These are phyloP conservation scores for Xylaria nigripes DNA, from an alignment of 495 filamentous ascomycete genomes.

Conservation along the genomic window DNA sequence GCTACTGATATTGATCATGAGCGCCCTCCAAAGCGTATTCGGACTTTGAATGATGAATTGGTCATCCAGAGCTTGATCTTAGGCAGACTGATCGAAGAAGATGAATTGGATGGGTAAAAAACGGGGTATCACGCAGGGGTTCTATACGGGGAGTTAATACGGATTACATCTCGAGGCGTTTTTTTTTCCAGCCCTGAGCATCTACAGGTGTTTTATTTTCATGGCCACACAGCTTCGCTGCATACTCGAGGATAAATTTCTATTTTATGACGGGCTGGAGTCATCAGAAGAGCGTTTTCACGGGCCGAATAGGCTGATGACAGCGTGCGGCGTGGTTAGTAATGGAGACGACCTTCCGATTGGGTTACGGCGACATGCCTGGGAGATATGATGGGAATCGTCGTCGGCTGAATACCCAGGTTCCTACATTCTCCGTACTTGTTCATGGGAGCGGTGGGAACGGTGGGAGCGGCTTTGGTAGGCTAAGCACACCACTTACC, in stretches of 20 bases:
- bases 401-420: no score
- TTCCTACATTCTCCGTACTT: no score
- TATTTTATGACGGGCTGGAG: background rate
- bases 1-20: constrained; percentile 20
- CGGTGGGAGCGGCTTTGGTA: no score
- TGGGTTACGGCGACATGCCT: no score
- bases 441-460: no score
- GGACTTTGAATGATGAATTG: constrained; percentile 70
- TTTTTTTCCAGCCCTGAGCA: constrained; percentile 6
- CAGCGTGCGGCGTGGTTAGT: no score
- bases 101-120: constrained; percentile 33
- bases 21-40: constrained; percentile 41
- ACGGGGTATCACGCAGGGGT: background rate
- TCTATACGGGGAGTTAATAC: background rate
- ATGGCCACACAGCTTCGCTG: background rate
- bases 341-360: no score
- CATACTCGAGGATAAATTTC: background rate
- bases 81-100: constrained; percentile 64
- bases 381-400: no score
- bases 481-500: no score
- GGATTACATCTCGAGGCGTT: constrained; percentile 13
- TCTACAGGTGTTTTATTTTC: constrained; percentile 6
- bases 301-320: no score
- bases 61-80: constrained; percentile 90
- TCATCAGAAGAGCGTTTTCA: background rate